phyloP scores from a whole-genome alignment of 1,139 yeast genomes.

The Hemisphaericaspora subhashii region DNA sequence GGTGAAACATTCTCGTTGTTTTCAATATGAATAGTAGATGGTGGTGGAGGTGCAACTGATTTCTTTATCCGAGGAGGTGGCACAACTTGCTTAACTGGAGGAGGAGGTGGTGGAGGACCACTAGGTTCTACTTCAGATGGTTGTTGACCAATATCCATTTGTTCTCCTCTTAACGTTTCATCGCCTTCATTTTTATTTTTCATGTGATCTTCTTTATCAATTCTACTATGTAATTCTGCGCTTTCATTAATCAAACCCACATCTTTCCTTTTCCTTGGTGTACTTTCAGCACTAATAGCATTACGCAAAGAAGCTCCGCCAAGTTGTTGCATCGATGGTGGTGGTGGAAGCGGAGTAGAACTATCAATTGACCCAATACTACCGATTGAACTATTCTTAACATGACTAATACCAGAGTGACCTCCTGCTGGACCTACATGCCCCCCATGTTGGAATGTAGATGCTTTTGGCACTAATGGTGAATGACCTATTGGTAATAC shows the following conservation, averaged over 20 bases:
- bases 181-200: neutral
- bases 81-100: slow-evolving; percentile 11
- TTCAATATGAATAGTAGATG: neutral
- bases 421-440: neutral
- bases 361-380: slow-evolving; percentile 27
- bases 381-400: slow-evolving; percentile 26
- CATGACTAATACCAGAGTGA: slow-evolving; percentile 5
- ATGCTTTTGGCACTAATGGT: slow-evolving; percentile 8
- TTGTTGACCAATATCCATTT: neutral
- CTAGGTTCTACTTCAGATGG: neutral
- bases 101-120: slow-evolving; percentile 9
- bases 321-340: slow-evolving; percentile 11
- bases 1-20: neutral
- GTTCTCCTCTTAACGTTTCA: neutral
- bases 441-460: neutral
- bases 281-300: slow-evolving; percentile 1
- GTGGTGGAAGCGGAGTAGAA: slow-evolving; percentile 14
- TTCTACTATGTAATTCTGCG: slow-evolving; percentile 12
- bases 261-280: slow-evolving; percentile 9
- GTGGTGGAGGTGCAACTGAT: slow-evolving; percentile 12
- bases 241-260: slow-evolving; percentile 17
- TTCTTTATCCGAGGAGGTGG: slow-evolving; percentile 4
- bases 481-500: slow-evolving; percentile 3
- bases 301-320: neutral
- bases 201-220: neutral